Evolutionary conservation across 73 alveolate genomes (phyloP).

Genomic region (Stentor coeruleus): DNA sequence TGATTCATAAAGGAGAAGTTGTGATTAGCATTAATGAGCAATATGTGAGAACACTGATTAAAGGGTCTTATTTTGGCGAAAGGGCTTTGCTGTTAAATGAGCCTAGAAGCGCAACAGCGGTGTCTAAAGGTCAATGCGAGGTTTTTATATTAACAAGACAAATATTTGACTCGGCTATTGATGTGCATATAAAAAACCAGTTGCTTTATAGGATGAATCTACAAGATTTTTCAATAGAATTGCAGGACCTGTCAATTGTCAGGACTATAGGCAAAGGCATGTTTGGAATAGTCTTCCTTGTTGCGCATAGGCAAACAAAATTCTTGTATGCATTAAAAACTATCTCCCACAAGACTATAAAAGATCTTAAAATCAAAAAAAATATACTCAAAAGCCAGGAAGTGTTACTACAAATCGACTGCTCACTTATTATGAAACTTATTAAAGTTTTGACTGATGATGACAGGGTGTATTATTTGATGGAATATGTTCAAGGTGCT

Average conservation of each 20-base stretch:
- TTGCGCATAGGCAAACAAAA: slow-evolving; percentile 40
- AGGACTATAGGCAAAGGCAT: slow-evolving; percentile 68
- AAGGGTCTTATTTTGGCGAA: background rate
- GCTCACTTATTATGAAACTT: slow-evolving; percentile 75
- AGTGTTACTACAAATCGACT: slow-evolving; percentile 64
- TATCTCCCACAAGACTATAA: slow-evolving; percentile 2
- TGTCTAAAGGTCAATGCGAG: background rate
- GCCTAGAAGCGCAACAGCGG: background rate
- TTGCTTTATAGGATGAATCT: slow-evolving; percentile 38
- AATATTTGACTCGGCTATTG: background rate
- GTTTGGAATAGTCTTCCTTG: slow-evolving; percentile 68
- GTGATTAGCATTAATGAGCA: background rate
- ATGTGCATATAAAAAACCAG: background rate
- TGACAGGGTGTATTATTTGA: slow-evolving; percentile 54
- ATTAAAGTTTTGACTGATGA: slow-evolving; percentile 63
- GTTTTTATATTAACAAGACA: background rate
- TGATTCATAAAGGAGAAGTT: background rate
- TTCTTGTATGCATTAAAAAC: slow-evolving; percentile 73
- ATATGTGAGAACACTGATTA: background rate
- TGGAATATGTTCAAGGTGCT: slow-evolving; percentile 66
- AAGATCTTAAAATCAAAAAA: slow-evolving; percentile 27
- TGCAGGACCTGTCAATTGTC: slow-evolving; percentile 49
- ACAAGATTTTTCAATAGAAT: slow-evolving; percentile 42
- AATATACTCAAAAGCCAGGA: slow-evolving; percentile 42
- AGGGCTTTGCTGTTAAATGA: background rate